Conservation (phyloP, 768 basidiomycete species). For the Pulveroboletus sp. region DNA sequence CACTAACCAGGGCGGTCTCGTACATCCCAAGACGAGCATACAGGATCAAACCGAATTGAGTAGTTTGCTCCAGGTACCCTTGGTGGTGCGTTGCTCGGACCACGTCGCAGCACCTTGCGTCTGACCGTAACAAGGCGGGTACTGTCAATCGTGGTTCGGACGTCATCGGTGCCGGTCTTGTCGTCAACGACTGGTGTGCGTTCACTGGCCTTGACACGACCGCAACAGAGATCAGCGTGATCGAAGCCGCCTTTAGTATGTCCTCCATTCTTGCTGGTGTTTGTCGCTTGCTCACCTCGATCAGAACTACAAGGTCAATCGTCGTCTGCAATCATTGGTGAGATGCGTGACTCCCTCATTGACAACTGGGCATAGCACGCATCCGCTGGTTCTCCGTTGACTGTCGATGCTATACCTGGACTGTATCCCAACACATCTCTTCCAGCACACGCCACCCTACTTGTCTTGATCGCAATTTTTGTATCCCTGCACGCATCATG, state of each 20-base stretch:
- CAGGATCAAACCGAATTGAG: slow-evolving; percentile 98
- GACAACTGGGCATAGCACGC: slow-evolving; percentile 79
- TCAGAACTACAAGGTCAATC: slow-evolving; percentile 83
- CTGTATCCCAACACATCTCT: background rate
- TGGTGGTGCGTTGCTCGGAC: slow-evolving; percentile 64
- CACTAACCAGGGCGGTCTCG: slow-evolving; percentile 95
- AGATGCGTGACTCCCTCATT: slow-evolving; percentile 88
- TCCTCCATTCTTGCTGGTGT: slow-evolving; percentile 16
- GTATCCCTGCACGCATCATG: slow-evolving; percentile 16
- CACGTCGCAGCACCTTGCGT: background rate
- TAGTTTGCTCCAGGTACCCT: slow-evolving; percentile 85
- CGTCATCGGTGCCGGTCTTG: slow-evolving; percentile 93
- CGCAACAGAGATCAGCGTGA: slow-evolving; percentile 98
- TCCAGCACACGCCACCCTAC: background rate
- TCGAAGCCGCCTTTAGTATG: slow-evolving; percentile 96
- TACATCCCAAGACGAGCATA: slow-evolving; percentile 95
- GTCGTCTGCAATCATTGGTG: slow-evolving; percentile 76
- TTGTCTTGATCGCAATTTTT: slow-evolving; percentile 15
- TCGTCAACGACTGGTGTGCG: slow-evolving; percentile 99
- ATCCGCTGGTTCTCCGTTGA: slow-evolving; percentile 3
- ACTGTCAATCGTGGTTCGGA: slow-evolving; percentile 99
- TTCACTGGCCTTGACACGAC: slow-evolving; percentile 99
- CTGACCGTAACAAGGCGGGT: slow-evolving; percentile 60
- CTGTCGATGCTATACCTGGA: slow-evolving; percentile 5
- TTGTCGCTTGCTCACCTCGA: slow-evolving; percentile 3